These are phyloP conservation scores for Neolentinus lepideus DNA, from an alignment of 1,284 basidiomycete species.

Conservation along the genomic window DNA sequence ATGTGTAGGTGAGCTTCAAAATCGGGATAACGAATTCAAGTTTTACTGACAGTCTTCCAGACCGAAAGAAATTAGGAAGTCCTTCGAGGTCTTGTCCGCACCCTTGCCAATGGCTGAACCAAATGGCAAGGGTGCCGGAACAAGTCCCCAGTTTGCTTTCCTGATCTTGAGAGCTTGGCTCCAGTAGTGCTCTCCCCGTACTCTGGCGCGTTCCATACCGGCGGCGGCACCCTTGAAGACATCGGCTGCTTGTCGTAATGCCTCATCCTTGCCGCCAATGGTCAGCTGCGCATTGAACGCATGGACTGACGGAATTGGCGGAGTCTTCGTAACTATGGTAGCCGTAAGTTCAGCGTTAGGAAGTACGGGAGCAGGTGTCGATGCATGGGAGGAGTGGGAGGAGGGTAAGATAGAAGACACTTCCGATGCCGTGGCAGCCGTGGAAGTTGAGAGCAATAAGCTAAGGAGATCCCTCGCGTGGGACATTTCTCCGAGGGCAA, in stretches of 20 bases:
- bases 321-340: constrained; percentile 56
- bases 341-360: constrained; percentile 44
- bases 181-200: constrained; percentile 68
- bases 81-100: constrained; percentile 69
- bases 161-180: constrained; percentile 68
- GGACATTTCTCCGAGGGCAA: constrained; percentile 70
- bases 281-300: constrained; percentile 69
- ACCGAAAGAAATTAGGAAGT: constrained; percentile 71
- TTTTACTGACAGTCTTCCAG: constrained; percentile 65
- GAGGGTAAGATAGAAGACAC: background rate
- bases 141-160: constrained; percentile 67
- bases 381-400: constrained; percentile 8
- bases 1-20: constrained; percentile 6
- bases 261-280: constrained; percentile 72
- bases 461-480: constrained; percentile 63
- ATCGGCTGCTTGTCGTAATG: constrained; percentile 61
- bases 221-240: constrained; percentile 64
- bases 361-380: constrained; percentile 14
- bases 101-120: constrained; percentile 65
- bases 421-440: constrained; percentile 5
- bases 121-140: constrained; percentile 66
- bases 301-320: constrained; percentile 59
- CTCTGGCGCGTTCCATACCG: constrained; percentile 54
- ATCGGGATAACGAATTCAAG: constrained; percentile 5
- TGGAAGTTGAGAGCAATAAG: constrained; percentile 36